Percentiles rank a stretch among this genome's conserved stretches.
These are phyloP conservation scores for Magnolia sinica DNA, from an alignment of 164 flowering plant species.

Conservation along the genomic window DNA sequence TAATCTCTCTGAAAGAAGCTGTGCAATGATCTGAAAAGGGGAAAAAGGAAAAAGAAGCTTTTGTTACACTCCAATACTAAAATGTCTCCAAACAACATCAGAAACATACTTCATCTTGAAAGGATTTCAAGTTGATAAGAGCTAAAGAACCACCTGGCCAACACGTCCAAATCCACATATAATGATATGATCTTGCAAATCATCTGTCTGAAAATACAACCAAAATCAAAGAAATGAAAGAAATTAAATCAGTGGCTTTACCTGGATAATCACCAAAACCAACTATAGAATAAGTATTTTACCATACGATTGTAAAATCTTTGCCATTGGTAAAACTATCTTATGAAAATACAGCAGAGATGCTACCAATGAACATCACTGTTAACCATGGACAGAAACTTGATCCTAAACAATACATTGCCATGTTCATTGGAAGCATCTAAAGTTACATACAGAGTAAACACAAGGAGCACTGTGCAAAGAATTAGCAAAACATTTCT, in stretches of 20 bases:
- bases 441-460: background rate
- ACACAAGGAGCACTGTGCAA: background rate
- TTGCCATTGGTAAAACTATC: background rate
- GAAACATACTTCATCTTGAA: background rate
- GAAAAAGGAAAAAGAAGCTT: slow-evolving; percentile 3
- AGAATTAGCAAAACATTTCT: background rate
- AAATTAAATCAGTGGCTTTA: background rate
- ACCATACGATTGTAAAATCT: background rate
- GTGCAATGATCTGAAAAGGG: slow-evolving; percentile 81
- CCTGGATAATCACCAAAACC: background rate
- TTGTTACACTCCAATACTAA: background rate
- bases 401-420: background rate
- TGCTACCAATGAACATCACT: background rate
- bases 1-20: slow-evolving; percentile 94
- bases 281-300: background rate
- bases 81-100: background rate
- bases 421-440: background rate
- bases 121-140: background rate
- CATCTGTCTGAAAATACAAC: slow-evolving; percentile 81
- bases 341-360: background rate
- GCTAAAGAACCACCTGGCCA: slow-evolving; percentile 69
- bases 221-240: background rate
- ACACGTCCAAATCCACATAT: slow-evolving; percentile 99
- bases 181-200: slow-evolving; percentile 98
- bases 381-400: background rate